These are phyloP conservation scores for Trifolium fragiferum DNA, from an alignment of 306 rosid species.

Conservation along the genomic window DNA sequence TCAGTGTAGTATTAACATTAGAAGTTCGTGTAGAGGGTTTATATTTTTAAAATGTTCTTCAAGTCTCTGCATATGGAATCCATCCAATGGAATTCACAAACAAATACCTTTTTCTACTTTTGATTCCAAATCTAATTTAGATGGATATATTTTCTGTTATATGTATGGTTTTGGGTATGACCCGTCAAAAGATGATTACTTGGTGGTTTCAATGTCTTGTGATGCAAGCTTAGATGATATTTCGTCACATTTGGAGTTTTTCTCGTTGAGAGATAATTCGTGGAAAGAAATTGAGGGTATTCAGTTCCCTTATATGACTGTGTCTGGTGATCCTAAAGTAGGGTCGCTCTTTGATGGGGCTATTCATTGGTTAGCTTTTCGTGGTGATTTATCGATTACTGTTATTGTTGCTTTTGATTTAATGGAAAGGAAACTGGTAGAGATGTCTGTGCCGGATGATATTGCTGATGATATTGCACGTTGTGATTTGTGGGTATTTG, in stretches of 20 bases:
- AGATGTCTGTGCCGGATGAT: slow-evolving; percentile 2
- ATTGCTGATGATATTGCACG: neutral
- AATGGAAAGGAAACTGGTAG: neutral
- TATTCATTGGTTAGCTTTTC: slow-evolving; percentile 6
- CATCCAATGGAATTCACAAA: slow-evolving; percentile 7
- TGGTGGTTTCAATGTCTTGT: neutral
- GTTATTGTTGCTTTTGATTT: slow-evolving; percentile 38
- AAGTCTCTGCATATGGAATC: slow-evolving; percentile 11
- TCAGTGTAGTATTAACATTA: too few relatives aligned
- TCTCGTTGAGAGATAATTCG: slow-evolving; percentile 5
- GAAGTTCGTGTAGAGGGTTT: slow-evolving; percentile 16
- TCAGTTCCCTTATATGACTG: neutral
- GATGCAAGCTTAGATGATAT: too few relatives aligned
- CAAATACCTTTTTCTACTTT: neutral
- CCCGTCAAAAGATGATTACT: slow-evolving; percentile 6
- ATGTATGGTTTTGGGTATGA: slow-evolving; percentile 29
- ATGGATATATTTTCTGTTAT: neutral
- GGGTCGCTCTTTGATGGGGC: neutral
- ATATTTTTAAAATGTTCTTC: too few relatives aligned
- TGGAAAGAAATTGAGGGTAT: slow-evolving; percentile 16
- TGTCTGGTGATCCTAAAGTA: too few relatives aligned
- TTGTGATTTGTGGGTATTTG: neutral
- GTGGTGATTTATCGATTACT: neutral
- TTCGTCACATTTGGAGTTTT: neutral
- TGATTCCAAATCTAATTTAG: neutral